phyloP scores from a whole-genome alignment of 495 filamentous ascomycete species.

The Penicillium samsonianum region DNA sequence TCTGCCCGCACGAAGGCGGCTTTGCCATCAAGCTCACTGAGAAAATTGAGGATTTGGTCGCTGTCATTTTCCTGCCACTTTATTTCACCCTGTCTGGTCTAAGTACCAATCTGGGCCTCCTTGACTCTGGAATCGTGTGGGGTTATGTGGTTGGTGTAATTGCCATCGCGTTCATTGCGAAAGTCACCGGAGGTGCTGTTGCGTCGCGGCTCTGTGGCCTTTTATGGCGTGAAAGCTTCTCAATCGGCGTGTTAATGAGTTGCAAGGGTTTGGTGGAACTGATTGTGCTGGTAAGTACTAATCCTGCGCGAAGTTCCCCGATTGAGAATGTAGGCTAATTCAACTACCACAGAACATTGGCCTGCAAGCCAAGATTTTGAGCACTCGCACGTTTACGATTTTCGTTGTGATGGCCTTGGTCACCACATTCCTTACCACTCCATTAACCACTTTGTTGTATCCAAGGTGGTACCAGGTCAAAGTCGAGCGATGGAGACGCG shows the following conservation, averaged over 20 bases:
- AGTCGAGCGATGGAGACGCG: constrained; percentile 83
- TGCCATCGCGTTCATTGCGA: constrained; percentile 78
- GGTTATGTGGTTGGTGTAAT: constrained; percentile 88
- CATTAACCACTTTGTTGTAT: constrained; percentile 74
- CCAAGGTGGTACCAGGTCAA: constrained; percentile 91
- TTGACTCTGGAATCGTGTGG: constrained; percentile 84
- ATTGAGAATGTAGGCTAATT: background rate
- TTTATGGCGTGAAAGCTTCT: constrained; percentile 89
- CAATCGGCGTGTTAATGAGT: constrained; percentile 93
- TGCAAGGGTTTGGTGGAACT: constrained; percentile 96
- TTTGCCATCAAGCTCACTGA: constrained; percentile 95
- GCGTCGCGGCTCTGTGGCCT: constrained; percentile 77
- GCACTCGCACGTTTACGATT: constrained; percentile 87
- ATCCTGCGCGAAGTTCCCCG: background rate
- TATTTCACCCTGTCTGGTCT: constrained; percentile 95
- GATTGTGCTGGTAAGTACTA: constrained; percentile 77
- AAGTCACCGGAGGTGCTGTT: constrained; percentile 81
- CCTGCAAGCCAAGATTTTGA: constrained; percentile 86
- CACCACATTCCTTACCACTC: constrained; percentile 90
- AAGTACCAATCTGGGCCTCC: constrained; percentile 82
- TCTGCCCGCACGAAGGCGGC: constrained; percentile 91
- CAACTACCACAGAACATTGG: constrained; percentile 76
- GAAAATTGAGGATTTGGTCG: constrained; percentile 92
- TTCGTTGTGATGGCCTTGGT: constrained; percentile 98
- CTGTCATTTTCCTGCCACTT: constrained; percentile 84